phyloP scores from a whole-genome alignment of 1,284 basidiomycete species.

The Pseudozyma sp. region DNA sequence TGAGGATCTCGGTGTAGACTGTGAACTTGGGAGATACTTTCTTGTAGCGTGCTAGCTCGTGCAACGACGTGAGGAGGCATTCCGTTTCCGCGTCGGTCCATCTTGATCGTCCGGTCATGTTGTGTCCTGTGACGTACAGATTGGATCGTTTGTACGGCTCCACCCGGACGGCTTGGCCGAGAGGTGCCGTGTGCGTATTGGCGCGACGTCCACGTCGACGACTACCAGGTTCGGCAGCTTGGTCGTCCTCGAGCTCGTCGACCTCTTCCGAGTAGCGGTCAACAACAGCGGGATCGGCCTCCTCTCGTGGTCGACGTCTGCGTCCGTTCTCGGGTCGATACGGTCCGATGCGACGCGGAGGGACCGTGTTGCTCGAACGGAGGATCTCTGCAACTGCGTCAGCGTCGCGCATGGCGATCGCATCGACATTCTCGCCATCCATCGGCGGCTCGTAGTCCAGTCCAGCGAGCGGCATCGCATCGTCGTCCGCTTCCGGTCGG shows the following conservation, averaged over 20 bases:
- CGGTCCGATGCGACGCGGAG: constrained; percentile 36
- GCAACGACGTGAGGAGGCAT: constrained; percentile 32
- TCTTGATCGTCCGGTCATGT: constrained; percentile 41
- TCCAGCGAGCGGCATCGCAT: constrained; percentile 14
- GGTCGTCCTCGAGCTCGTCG: constrained; percentile 36
- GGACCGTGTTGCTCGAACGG: constrained; percentile 7
- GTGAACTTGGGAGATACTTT: constrained; percentile 38
- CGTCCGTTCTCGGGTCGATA: constrained; percentile 24
- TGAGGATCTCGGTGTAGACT: constrained; percentile 44
- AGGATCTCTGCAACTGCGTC: constrained; percentile 20
- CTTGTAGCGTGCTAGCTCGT: constrained; percentile 44
- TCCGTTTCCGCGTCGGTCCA: constrained; percentile 42
- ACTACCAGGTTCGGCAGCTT: neutral
- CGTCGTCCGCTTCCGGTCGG: constrained; percentile 26
- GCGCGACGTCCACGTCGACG: constrained; percentile 10
- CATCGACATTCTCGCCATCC: constrained; percentile 23
- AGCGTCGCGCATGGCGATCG: constrained; percentile 33
- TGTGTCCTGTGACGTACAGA: constrained; percentile 54
- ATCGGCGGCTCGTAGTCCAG: constrained; percentile 8
- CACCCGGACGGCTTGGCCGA: constrained; percentile 28
- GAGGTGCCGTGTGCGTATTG: constrained; percentile 17
- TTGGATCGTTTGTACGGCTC: constrained; percentile 44
- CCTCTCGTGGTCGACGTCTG: constrained; percentile 3
- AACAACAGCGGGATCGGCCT: constrained; percentile 13
- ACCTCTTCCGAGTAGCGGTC: constrained; percentile 17